A percentile compares a stretch with the other conserved stretches of the same genome.
phyloP scores from a whole-genome alignment of 257 asterid genomes.

The Primulina tabacum region DNA sequence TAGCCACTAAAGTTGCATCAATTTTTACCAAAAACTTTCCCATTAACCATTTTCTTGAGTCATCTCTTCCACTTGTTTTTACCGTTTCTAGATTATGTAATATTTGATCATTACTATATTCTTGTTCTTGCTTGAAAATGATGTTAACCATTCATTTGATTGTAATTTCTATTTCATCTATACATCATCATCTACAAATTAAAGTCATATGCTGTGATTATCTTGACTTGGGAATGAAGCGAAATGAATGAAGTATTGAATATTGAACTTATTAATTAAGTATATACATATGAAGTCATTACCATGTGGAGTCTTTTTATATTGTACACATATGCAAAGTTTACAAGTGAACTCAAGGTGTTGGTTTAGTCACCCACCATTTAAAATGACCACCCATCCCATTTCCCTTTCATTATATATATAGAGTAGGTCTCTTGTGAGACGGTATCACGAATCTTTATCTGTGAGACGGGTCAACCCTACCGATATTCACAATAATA shows the following conservation, averaged over 20 bases:
- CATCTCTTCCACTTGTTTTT: constrained; percentile 20
- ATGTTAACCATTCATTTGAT: neutral
- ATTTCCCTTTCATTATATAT: neutral
- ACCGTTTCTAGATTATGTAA: constrained; percentile 23
- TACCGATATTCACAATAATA: no score
- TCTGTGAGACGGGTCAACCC: no score
- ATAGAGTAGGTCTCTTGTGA: no score
- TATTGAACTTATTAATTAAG: neutral
- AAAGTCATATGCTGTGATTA: constrained; percentile 15
- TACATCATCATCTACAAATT: neutral
- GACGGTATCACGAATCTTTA: no score
- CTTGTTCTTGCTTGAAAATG: constrained; percentile 15
- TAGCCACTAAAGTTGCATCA: neutral
- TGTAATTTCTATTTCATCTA: constrained; percentile 1
- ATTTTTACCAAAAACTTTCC: constrained; percentile 4
- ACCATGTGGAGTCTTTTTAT: neutral
- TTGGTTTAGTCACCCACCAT: constrained; percentile 15
- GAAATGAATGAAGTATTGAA: constrained; percentile 22
- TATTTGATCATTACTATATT: constrained; percentile 26
- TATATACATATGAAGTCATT: neutral
- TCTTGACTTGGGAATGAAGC: constrained; percentile 30
- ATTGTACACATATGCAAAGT: neutral
- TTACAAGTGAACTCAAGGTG: neutral
- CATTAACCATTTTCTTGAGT: constrained; percentile 4
- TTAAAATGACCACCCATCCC: constrained; percentile 15